Conservation (phyloP, 1,284 basidiomycete genomes). For the Flammula alnicola region DNA sequence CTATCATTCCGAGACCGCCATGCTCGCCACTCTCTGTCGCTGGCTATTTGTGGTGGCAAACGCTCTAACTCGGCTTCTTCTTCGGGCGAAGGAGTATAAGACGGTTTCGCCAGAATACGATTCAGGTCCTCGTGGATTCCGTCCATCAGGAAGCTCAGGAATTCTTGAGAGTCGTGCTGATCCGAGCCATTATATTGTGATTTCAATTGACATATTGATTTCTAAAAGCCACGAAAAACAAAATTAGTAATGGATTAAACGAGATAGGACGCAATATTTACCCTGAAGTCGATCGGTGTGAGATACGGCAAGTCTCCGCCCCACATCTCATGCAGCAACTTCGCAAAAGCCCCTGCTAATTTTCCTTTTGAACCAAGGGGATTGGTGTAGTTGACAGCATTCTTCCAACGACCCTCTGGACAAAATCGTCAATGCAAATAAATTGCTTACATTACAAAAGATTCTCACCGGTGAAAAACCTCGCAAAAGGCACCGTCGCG, state of each 20-base stretch:
- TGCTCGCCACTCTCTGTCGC: slow-evolving; percentile 91
- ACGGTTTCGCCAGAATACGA: slow-evolving; percentile 81
- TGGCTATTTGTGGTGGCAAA: slow-evolving; percentile 88
- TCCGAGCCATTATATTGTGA: slow-evolving; percentile 89
- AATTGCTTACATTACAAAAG: slow-evolving; percentile 1
- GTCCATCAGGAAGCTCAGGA: slow-evolving; percentile 93
- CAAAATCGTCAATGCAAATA: neutral
- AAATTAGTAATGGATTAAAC: neutral
- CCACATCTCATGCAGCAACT: slow-evolving; percentile 88
- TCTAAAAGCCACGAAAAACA: slow-evolving; percentile 43
- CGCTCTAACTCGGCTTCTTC: slow-evolving; percentile 89
- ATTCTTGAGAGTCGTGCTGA: slow-evolving; percentile 98
- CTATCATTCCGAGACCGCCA: slow-evolving; percentile 94
- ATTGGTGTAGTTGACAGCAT: slow-evolving; percentile 88
- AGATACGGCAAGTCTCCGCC: slow-evolving; percentile 85
- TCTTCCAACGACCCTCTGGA: slow-evolving; percentile 85
- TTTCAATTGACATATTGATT: slow-evolving; percentile 86
- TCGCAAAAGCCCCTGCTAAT: slow-evolving; percentile 84
- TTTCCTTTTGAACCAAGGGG: slow-evolving; percentile 89
- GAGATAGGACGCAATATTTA: slow-evolving; percentile 42
- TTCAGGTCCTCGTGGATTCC: slow-evolving; percentile 98
- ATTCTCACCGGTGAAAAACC: slow-evolving; percentile 81
- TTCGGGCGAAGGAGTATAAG: slow-evolving; percentile 75
- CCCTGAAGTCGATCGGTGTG: slow-evolving; percentile 86
- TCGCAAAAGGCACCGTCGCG: slow-evolving; percentile 88